Evolutionary conservation across 768 basidiomycete genomes (phyloP), one percentile per base, ranked within the genome.

Genomic region (Neoboletus subvelutipes): DNA sequence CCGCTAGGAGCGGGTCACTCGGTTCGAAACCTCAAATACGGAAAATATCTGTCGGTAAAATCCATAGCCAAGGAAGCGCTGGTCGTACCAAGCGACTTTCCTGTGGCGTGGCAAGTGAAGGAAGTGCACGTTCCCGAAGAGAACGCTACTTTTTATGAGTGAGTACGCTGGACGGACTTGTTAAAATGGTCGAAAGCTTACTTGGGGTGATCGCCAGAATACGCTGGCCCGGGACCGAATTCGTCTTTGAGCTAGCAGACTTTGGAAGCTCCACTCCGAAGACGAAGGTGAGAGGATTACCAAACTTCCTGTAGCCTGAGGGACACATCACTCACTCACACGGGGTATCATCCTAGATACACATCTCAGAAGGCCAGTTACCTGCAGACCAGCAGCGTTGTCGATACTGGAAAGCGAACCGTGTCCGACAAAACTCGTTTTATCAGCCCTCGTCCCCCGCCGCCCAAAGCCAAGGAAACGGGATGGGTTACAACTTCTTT

Each of bases 1-100:
- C 67, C 67, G 1, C 50, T 71, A 0, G 70, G 70, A 42, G 67
- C 71, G 11, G 70, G 70, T 9, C 57, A 72, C 33, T 67, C 63
- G 12, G 71, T 71, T 47, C 64, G 71, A 49, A 71, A 71, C 58
- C 41, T 68, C 47, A 68, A 71, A 49, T 69, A 67, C 13, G 71
- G 71, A 13, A 69, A 70, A 59, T 72, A 71, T 33, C 20, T 71
- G 29, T 61, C 71, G 24, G 49, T 71, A 7, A 68, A 52, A 45
- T 56, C 69, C 1, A 63, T 70, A 28, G 49, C 67, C 48, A 71
- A 56, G 45, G 69, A 71, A 20, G 60, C 59, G 22, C 42, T 58
- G 1, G 50, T 71, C n/a, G 41, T 68, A 1, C 22, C 69, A 1
- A 72, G 63, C 50, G 69, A 71, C 46, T 71, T 61, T 55, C 69